phyloP scores from a whole-genome alignment of 2,329 filamentous ascomycete species.

The Endothia cerciana region DNA sequence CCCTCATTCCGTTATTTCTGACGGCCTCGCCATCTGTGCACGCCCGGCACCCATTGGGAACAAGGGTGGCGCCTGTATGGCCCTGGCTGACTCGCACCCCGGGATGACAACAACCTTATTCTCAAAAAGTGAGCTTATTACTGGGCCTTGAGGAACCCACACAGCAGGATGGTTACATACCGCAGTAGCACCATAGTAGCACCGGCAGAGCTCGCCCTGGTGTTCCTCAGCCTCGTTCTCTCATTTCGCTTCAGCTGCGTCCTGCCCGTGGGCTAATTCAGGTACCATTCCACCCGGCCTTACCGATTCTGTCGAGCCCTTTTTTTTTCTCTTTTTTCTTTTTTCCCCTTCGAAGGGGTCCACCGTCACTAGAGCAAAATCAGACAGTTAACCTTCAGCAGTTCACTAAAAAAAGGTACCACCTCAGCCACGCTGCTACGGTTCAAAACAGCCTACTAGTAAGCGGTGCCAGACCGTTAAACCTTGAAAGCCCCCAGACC shows the following conservation, averaged over 20 bases:
- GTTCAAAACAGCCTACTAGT: too few relatives aligned
- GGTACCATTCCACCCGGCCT: not conserved
- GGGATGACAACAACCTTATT: slow-evolving; percentile 5
- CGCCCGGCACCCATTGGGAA: too few relatives aligned
- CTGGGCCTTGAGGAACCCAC: not conserved
- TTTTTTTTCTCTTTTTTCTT: too few relatives aligned
- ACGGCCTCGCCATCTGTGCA: too few relatives aligned
- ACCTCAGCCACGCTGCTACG: too few relatives aligned
- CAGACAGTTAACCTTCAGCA: too few relatives aligned
- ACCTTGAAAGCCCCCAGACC: not conserved
- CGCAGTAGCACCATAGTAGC: not conserved
- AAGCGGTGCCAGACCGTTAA: not conserved
- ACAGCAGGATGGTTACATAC: not conserved
- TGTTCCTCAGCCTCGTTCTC: slow-evolving; percentile 1
- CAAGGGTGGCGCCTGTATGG: not conserved
- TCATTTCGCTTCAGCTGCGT: not conserved
- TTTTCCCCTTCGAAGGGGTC: not conserved
- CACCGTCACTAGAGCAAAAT: not conserved
- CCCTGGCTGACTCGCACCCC: slow-evolving; percentile 4
- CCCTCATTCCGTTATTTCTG: too few relatives aligned
- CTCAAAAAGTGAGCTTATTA: not conserved
- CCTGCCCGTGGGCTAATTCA: not conserved
- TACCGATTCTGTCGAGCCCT: not conserved
- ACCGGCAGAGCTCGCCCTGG: not conserved
- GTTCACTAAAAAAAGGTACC: not conserved